Evolutionary conservation across 768 basidiomycete genomes (phyloP).

Genomic region (Lactarius hatsudake): DNA sequence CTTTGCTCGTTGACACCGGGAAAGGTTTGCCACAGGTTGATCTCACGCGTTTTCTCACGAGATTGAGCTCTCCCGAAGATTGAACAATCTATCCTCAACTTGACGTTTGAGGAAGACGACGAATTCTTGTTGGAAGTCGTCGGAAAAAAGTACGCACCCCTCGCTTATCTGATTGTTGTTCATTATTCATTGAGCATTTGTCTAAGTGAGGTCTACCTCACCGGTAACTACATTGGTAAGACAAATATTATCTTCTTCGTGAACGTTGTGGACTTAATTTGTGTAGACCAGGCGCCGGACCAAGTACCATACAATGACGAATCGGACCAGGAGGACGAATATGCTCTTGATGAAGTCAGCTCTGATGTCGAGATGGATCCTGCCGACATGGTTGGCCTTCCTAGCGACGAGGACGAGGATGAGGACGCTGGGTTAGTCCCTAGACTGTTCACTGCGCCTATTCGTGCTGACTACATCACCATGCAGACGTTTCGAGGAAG

Average conservation of each 20-base stretch:
- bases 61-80: slow-evolving; percentile 44
- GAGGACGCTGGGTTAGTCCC: slow-evolving; percentile 43
- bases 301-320: slow-evolving; percentile 49
- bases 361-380: slow-evolving; percentile 79
- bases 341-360: slow-evolving; percentile 70
- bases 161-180: background rate
- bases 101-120: slow-evolving; percentile 65
- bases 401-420: slow-evolving; percentile 42
- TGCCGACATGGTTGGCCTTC: slow-evolving; percentile 49
- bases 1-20: slow-evolving; percentile 80
- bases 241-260: slow-evolving; percentile 25
- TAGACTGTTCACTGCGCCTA: background rate
- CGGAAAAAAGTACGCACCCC: slow-evolving; percentile 71
- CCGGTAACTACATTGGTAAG: slow-evolving; percentile 81
- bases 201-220: slow-evolving; percentile 70
- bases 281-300: slow-evolving; percentile 53
- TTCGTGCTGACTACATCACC: slow-evolving; percentile 2
- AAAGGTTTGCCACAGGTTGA: slow-evolving; percentile 49
- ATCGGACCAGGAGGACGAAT: slow-evolving; percentile 57
- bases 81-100: slow-evolving; percentile 70
- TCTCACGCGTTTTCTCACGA: background rate
- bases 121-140: slow-evolving; percentile 66
- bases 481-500: slow-evolving; percentile 71
- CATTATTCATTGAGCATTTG: background rate
- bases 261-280: background rate